A percentile compares a stretch with the other conserved stretches of the same genome.
phyloP scores from a whole-genome alignment of 2,329 filamentous ascomycete genomes.

The Hypoxylon sp. region DNA sequence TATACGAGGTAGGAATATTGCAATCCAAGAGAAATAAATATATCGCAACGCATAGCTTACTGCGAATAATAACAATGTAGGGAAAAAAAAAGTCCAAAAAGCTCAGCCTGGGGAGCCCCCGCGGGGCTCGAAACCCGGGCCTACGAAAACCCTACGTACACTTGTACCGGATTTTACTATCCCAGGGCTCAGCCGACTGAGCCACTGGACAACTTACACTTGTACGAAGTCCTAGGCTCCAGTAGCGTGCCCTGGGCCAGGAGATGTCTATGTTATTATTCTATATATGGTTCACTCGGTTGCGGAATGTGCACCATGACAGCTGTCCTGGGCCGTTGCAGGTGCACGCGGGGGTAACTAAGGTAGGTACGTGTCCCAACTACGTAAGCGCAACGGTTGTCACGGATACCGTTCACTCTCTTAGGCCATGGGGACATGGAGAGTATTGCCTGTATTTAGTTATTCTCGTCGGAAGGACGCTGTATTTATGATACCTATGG shows the following conservation, averaged over 20 bases:
- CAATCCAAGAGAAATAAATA: too few species aligned
- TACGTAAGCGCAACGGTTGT: not conserved
- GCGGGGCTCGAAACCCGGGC: not conserved
- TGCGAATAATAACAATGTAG: too few species aligned
- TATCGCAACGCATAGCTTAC: too few species aligned
- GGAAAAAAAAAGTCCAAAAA: conserved; percentile 4
- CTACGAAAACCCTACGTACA: conserved; percentile 1
- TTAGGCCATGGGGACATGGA: not conserved
- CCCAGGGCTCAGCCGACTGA: not conserved
- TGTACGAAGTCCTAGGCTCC: not conserved
- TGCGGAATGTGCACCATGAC: not conserved
- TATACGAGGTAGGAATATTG: too few species aligned
- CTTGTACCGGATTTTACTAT: not conserved
- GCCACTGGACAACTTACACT: not conserved
- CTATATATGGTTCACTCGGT: not conserved
- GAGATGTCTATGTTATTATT: not conserved
- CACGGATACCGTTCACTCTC: not conserved
- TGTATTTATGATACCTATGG: too few species aligned
- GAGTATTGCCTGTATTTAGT: not conserved
- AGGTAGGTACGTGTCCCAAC: not conserved
- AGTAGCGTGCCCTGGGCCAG: not conserved
- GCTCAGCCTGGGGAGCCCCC: not conserved
- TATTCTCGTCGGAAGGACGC: too few species aligned
- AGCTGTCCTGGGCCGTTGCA: not conserved
- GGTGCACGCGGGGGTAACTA: not conserved